A percentile compares a stretch with the other conserved stretches of the same genome.
These are phyloP conservation scores for Aspergillus neoniger DNA, from an alignment of 2,329 filamentous ascomycete genomes.

Conservation along the genomic window DNA sequence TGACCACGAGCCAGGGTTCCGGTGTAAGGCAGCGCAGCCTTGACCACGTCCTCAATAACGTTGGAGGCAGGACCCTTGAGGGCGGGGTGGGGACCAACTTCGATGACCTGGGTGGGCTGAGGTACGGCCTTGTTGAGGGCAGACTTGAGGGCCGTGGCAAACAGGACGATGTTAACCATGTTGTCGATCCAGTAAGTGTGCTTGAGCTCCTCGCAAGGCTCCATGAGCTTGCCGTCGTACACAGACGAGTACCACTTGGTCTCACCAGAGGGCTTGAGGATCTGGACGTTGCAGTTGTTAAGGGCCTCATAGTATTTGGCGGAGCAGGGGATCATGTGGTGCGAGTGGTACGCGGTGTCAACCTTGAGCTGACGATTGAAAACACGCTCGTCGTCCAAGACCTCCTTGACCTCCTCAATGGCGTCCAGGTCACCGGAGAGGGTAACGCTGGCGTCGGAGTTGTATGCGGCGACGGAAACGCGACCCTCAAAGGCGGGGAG, in stretches of 20 bases:
- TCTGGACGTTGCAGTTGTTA: neutral
- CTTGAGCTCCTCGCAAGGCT: neutral
- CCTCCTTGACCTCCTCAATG: slow-evolving; percentile 5
- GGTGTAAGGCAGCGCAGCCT: neutral
- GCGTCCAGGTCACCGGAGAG: slow-evolving; percentile 9
- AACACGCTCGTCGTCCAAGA: slow-evolving; percentile 1
- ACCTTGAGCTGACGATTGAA: slow-evolving; percentile 27
- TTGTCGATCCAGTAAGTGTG: slow-evolving; percentile 8
- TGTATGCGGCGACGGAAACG: slow-evolving; percentile 6
- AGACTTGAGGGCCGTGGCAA: neutral
- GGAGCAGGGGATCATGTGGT: slow-evolving; percentile 38
- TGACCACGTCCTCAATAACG: neutral
- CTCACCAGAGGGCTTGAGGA: neutral
- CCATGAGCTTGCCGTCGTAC: neutral
- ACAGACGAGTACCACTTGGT: neutral
- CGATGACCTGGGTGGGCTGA: neutral
- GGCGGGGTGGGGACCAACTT: slow-evolving; percentile 9
- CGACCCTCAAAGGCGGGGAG: neutral
- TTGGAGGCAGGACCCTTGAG: neutral
- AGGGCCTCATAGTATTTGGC: neutral
- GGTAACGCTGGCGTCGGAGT: slow-evolving; percentile 11
- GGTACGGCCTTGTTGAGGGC: neutral
- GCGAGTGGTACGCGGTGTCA: slow-evolving; percentile 46
- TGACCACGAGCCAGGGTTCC: neutral
- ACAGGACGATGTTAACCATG: slow-evolving; percentile 9